Conservation (phyloP, 305 asterid species). For the Fraxinus angustifolia region DNA sequence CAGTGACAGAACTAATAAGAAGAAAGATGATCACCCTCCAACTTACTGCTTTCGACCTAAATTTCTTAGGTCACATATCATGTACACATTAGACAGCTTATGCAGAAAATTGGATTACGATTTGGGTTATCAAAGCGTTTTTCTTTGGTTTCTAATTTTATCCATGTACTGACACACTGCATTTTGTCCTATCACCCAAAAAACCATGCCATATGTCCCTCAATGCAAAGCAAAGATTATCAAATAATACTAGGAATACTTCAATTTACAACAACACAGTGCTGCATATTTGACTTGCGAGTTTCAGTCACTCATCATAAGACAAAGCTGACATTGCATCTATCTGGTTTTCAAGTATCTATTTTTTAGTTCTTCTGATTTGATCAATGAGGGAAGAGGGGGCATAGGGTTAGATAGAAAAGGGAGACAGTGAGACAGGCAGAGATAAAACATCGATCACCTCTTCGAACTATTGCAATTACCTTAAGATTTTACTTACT, state of each 20-base stretch:
- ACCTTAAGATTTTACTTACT: background rate
- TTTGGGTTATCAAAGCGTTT: background rate
- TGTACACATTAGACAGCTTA: background rate
- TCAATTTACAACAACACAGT: background rate
- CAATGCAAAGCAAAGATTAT: background rate
- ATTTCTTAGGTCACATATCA: background rate
- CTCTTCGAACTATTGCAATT: background rate
- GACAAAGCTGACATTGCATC: background rate
- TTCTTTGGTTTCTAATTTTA: slow-evolving; percentile 23
- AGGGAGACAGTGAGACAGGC: background rate
- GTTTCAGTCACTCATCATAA: background rate
- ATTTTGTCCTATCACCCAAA: slow-evolving; percentile 37
- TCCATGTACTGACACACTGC: slow-evolving; percentile 48
- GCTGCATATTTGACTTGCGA: background rate
- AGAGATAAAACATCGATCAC: background rate
- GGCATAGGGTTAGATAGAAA: background rate
- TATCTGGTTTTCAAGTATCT: background rate
- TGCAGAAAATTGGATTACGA: background rate
- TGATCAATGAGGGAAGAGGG: background rate
- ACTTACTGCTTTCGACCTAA: background rate
- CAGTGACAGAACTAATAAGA: background rate
- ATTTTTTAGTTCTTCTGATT: background rate
- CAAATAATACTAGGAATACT: background rate
- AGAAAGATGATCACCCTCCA: background rate
- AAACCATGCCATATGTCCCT: slow-evolving; percentile 3